Percentiles rank a stretch among this genome's conserved stretches.
Evolutionary conservation across 768 basidiomycete species (phyloP).

Genomic region (Royoungia palumana): DNA sequence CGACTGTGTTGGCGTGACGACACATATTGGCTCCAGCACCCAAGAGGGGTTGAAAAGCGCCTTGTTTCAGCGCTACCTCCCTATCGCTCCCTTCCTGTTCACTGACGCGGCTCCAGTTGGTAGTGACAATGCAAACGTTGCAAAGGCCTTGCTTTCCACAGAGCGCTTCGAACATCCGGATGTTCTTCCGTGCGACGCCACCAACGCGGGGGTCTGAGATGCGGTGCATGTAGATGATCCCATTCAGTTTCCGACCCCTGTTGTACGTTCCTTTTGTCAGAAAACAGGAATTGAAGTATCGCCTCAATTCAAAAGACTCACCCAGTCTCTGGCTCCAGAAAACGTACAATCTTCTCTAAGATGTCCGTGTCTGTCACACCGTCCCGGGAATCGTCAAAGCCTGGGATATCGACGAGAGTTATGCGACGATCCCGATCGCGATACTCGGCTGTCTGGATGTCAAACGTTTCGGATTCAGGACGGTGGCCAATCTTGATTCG

Average conservation of each 20-base stretch:
- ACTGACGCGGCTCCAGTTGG: constrained; percentile 41
- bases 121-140: constrained; percentile 47
- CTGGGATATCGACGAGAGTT: constrained; percentile 18
- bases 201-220: constrained; percentile 45
- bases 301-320: not conserved
- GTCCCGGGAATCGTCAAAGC: constrained; percentile 11
- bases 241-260: constrained; percentile 31
- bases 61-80: constrained; percentile 30
- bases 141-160: constrained; percentile 41
- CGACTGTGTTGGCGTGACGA: constrained; percentile 36
- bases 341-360: constrained; percentile 12
- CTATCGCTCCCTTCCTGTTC: constrained; percentile 24
- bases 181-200: constrained; percentile 40
- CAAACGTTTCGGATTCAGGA: constrained; percentile 6
- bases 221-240: constrained; percentile 47
- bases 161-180: constrained; percentile 42
- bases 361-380: constrained; percentile 19
- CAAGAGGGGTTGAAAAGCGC: constrained; percentile 42
- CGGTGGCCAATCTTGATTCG: constrained; percentile 7
- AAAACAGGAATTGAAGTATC: not conserved
- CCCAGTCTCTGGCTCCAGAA: constrained; percentile 2
- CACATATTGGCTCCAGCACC: constrained; percentile 40
- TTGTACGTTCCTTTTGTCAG: not conserved
- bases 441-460: not conserved
- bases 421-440: constrained; percentile 1